These are phyloP conservation scores for Jamesozyma hellenica DNA, from an alignment of 805 yeast genomes.

Conservation along the genomic window DNA sequence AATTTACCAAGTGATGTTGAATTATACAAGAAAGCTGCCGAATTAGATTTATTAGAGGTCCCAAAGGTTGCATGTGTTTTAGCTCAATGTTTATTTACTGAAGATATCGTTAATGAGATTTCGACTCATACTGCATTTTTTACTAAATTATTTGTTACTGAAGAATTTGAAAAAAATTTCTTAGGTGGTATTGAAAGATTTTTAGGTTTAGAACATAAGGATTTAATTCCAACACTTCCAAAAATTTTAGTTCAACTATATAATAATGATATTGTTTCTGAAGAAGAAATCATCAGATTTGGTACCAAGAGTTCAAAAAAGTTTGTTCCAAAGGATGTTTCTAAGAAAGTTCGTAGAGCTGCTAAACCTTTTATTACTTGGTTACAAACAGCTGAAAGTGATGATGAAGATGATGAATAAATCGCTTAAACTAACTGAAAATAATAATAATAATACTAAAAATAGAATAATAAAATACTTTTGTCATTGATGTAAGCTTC, in stretches of 20 bases:
- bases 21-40: slow-evolving; percentile 80
- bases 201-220: slow-evolving; percentile 71
- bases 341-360: slow-evolving; percentile 90
- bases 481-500: background rate
- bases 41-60: slow-evolving; percentile 59
- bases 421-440: too few species aligned
- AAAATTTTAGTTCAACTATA: slow-evolving; percentile 74
- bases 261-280: slow-evolving; percentile 74
- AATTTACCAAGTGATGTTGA: slow-evolving; percentile 77
- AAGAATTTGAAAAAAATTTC: slow-evolving; percentile 74
- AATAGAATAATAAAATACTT: background rate
- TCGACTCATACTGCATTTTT: slow-evolving; percentile 74
- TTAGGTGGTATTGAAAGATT: slow-evolving; percentile 94
- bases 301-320: slow-evolving; percentile 85
- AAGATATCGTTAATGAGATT: slow-evolving; percentile 62
- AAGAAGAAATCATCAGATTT: slow-evolving; percentile 73
- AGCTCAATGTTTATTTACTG: slow-evolving; percentile 81
- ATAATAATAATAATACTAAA: too few species aligned
- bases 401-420: slow-evolving; percentile 40
- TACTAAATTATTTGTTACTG: slow-evolving; percentile 52
- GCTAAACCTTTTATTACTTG: slow-evolving; percentile 93
- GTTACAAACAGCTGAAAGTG: slow-evolving; percentile 86
- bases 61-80: slow-evolving; percentile 80
- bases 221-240: slow-evolving; percentile 62
- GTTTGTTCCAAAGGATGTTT: slow-evolving; percentile 82